Percentiles rank a stretch among this genome's conserved stretches.
phyloP scores from a whole-genome alignment of 2,329 filamentous ascomycete genomes.

The Pestalotiopsis sp. region DNA sequence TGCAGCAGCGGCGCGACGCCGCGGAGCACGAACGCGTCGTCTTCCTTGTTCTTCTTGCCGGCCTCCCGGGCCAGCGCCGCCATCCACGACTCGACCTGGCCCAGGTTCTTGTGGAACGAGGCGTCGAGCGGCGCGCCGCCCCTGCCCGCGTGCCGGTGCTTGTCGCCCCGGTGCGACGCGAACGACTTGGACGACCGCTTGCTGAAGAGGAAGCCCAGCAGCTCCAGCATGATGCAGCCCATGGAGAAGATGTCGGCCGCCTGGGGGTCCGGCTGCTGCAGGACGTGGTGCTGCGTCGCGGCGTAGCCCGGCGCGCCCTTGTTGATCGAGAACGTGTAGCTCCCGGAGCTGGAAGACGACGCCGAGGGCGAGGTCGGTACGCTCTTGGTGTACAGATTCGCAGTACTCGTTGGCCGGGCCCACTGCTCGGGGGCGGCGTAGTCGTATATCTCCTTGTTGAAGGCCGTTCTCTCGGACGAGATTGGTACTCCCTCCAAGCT shows the following conservation, averaged over 20 bases:
- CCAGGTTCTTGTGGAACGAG: constrained; percentile 71
- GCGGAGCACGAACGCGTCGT: constrained; percentile 49
- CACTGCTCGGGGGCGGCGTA: constrained; percentile 72
- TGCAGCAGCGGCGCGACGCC: constrained; percentile 54
- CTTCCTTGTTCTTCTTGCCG: constrained; percentile 45
- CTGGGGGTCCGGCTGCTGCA: constrained; percentile 50
- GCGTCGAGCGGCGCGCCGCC: constrained; percentile 66
- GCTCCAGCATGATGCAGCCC: constrained; percentile 71
- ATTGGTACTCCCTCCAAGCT: constrained; percentile 41
- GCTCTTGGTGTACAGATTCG: constrained; percentile 28
- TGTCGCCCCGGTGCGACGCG: constrained; percentile 63
- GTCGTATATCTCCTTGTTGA: constrained; percentile 70
- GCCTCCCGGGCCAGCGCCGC: constrained; percentile 59
- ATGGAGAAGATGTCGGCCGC: constrained; percentile 73
- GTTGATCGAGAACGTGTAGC: constrained; percentile 37
- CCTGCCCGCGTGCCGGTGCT: constrained; percentile 58
- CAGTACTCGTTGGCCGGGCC: constrained; percentile 41
- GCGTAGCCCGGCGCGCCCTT: constrained; percentile 30
- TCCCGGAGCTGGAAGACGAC: constrained; percentile 33
- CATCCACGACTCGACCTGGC: constrained; percentile 71
- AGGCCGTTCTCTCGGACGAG: constrained; percentile 44
- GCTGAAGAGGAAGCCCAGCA: constrained; percentile 63
- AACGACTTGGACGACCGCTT: constrained; percentile 69
- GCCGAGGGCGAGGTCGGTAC: constrained; percentile 28
- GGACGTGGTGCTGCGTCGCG: constrained; percentile 37